phyloP scores from a whole-genome alignment of 768 basidiomycete species.

The Trametes elegans region DNA sequence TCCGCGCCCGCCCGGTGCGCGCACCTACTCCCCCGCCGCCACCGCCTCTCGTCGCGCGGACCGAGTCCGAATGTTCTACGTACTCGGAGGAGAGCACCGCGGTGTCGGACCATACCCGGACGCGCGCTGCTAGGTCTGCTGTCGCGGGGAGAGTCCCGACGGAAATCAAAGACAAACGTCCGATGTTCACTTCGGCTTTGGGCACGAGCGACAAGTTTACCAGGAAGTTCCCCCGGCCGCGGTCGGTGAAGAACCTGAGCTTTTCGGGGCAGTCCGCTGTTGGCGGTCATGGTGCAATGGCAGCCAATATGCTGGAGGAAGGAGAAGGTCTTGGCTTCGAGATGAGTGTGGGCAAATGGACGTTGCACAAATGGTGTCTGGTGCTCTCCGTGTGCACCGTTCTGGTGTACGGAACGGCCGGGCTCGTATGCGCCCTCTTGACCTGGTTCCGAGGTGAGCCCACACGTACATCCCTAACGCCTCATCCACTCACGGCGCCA shows the following conservation, averaged over 20 bases:
- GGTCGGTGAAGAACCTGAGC: constrained; percentile 16
- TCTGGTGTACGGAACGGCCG: constrained; percentile 51
- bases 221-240: constrained; percentile 50
- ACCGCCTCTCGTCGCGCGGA: not conserved
- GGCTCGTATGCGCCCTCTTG: constrained; percentile 49
- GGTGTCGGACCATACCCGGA: constrained; percentile 6
- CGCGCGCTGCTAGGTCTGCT: not conserved
- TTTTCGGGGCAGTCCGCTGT: constrained; percentile 6
- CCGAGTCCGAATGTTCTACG: constrained; percentile 4
- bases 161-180: constrained; percentile 18
- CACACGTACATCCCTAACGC: not conserved
- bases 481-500: not conserved
- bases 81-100: constrained; percentile 16
- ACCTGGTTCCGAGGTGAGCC: constrained; percentile 59
- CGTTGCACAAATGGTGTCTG: constrained; percentile 59
- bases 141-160: not conserved
- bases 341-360: constrained; percentile 47
- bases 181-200: constrained; percentile 19
- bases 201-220: constrained; percentile 42
- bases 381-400: constrained; percentile 53
- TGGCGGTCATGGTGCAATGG: constrained; percentile 10
- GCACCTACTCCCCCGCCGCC: not conserved
- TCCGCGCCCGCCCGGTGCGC: not conserved
- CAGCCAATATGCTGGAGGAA: constrained; percentile 34
- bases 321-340: constrained; percentile 39